Evolutionary conservation across 75 land plant species (phyloP), one percentile per base, ranked within the genome.

Genomic region (Pinus tabuliformis): DNA sequence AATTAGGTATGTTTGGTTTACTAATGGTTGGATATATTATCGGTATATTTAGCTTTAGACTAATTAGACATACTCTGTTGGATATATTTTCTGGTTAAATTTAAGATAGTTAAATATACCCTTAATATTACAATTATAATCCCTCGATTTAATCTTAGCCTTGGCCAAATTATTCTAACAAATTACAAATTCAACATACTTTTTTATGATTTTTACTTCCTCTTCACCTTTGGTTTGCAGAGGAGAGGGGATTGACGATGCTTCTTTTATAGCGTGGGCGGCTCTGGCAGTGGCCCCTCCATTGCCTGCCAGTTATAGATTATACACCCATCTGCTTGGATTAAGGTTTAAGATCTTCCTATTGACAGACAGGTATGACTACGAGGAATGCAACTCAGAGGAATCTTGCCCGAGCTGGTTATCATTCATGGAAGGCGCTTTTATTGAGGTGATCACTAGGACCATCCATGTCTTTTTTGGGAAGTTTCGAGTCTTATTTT

Each of bases 331-430:
- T 26, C 74, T 95, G 33, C 71, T 52, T 17, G 62, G 54, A 11
- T 59, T 86, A 76, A 92, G 90, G 7, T 85, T 87, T 59, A 85
- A 83, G 77, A 58, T 89, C 14, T 75, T 95, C 74, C 76, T 92
- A 73, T 63, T 95, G 64, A 95, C 98, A 0, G 98, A 95, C n/a
- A 76, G 97, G 26, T 66, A 80, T 57, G 95, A 95, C 62, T 70
- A 22, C 12, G 82, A 84, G 91, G 54, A 59, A 57, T 66, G 78
- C 79, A 61, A 95, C 96, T 9, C 62, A 75, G 8, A 65, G 78
- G 22, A 95, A 92, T 75, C 76, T 95, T 57, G 64, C 58, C 3
- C 60, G 49, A 37, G 89, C 86, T 8, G 98, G 96, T 24, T 89
- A 82, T 76, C 62, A 64, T 6, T 33, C 76, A 20, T 95, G 96